Evolutionary conservation across 2,329 filamentous ascomycete genomes (phyloP).

Genomic region (Cladosporium sp.): DNA sequence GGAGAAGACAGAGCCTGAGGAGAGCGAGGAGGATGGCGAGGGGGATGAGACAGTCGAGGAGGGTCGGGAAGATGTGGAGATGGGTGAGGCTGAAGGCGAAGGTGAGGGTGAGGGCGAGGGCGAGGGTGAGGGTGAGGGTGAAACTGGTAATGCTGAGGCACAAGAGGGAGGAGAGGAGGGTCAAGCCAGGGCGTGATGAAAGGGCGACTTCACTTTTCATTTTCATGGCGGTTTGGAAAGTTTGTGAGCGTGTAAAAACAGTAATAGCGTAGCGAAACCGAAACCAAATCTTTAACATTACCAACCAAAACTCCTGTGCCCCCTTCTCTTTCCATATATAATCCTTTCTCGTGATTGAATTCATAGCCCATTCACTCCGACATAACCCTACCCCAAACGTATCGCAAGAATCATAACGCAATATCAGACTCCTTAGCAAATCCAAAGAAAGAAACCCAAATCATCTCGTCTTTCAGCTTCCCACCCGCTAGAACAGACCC

Average conservation of each 20-base stretch:
- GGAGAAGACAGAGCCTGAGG: constrained; percentile 12
- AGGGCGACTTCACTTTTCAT: neutral
- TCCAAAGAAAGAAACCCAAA: neutral
- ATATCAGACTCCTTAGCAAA: no score
- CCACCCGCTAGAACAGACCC: constrained; percentile 16
- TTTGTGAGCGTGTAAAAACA: neutral
- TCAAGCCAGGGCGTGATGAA: neutral
- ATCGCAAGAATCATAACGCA: no score
- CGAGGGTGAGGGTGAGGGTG: neutral
- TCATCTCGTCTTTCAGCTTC: neutral
- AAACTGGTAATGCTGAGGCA: neutral
- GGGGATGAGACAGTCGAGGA: constrained; percentile 15
- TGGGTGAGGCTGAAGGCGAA: constrained; percentile 18
- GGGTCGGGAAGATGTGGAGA: constrained; percentile 20
- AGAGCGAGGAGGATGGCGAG: constrained; percentile 16
- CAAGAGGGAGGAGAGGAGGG: constrained; percentile 1
- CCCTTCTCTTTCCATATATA: neutral
- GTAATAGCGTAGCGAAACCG: neutral
- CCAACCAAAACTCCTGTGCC: neutral
- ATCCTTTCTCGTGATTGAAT: no score
- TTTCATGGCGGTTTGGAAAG: no score
- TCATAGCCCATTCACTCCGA: no score
- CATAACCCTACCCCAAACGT: neutral
- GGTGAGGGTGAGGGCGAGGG: constrained; percentile 4
- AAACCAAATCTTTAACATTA: neutral